Conservation (phyloP, 139 green algal species). For the Protoeuglena noctilucae region DNA sequence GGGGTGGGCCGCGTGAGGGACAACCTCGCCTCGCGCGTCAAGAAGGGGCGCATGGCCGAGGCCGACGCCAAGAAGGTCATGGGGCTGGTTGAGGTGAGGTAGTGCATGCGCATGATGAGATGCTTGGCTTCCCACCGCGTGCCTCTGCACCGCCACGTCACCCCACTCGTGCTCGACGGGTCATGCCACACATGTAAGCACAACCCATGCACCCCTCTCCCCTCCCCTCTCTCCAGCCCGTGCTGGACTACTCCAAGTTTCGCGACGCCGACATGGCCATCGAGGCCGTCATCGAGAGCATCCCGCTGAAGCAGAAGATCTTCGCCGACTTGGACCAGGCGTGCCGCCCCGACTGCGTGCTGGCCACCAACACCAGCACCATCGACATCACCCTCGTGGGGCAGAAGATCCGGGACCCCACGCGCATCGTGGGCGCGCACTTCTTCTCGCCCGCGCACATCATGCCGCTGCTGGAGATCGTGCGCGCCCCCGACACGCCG, state of each 20-base stretch:
- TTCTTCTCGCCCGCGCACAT: slow-evolving; percentile 95
- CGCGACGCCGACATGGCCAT: slow-evolving; percentile 82
- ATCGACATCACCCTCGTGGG: slow-evolving; percentile 88
- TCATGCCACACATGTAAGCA: not conserved
- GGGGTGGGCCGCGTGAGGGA: slow-evolving; percentile 67
- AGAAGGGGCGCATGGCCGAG: slow-evolving; percentile 73
- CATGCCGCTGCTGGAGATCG: slow-evolving; percentile 98
- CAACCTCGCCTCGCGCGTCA: slow-evolving; percentile 75
- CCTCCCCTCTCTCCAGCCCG: not conserved
- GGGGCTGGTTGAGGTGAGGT: slow-evolving; percentile 36
- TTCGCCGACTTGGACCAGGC: slow-evolving; percentile 50
- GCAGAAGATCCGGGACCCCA: slow-evolving; percentile 27
- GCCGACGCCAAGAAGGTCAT: slow-evolving; percentile 34
- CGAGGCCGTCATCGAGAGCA: slow-evolving; percentile 90
- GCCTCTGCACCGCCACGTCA: slow-evolving; percentile 63
- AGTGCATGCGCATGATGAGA: too few relatives aligned
- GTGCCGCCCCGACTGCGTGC: slow-evolving; percentile 62
- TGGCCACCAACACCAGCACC: slow-evolving; percentile 96
- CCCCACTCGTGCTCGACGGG: slow-evolving; percentile 51
- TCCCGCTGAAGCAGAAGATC: slow-evolving; percentile 81
- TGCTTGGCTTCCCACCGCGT: too few relatives aligned
- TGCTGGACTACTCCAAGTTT: slow-evolving; percentile 9
- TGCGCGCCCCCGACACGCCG: slow-evolving; percentile 67
- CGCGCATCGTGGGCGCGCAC: slow-evolving; percentile 82
- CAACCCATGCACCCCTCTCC: not conserved